phyloP scores from a whole-genome alignment of 2,329 filamentous ascomycete species.

The Salinomyces thailandicus region DNA sequence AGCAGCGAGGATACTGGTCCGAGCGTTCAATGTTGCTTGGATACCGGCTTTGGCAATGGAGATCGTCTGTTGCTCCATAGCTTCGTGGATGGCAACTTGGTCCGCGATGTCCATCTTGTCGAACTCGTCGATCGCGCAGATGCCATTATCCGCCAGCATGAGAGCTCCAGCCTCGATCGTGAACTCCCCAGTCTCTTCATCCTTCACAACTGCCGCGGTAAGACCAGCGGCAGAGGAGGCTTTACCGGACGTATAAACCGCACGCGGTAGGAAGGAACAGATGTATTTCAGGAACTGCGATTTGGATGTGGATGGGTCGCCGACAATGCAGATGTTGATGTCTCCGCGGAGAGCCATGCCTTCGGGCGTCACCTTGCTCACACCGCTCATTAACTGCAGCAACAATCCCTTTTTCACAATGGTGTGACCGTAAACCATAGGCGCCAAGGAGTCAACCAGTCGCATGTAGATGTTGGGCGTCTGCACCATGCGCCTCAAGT shows the following conservation, averaged over 20 bases:
- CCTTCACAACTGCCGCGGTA: conserved; percentile 92
- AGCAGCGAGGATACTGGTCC: conserved; percentile 88
- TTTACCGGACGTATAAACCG: conserved; percentile 96
- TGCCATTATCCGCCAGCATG: conserved; percentile 93
- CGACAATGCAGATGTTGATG: conserved; percentile 97
- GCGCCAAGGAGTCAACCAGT: conserved; percentile 84
- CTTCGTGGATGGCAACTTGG: conserved; percentile 98
- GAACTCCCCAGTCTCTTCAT: conserved; percentile 96
- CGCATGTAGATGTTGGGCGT: conserved; percentile 90
- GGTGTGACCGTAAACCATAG: conserved; percentile 94
- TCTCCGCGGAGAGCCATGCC: conserved; percentile 94
- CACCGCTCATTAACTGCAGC: conserved; percentile 90
- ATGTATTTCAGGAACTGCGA: conserved; percentile 98
- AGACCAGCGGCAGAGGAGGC: conserved; percentile 95
- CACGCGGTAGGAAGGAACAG: conserved; percentile 88
- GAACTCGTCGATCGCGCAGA: conserved; percentile 97
- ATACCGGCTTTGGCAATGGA: conserved; percentile 98
- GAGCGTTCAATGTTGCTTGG: conserved; percentile 90
- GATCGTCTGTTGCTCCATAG: conserved; percentile 99
- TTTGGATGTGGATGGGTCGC: conserved; percentile 93
- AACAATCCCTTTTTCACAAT: conserved; percentile 96
- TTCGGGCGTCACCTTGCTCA: conserved; percentile 82
- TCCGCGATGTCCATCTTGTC: conserved; percentile 99
- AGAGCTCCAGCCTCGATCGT: conserved; percentile 96
- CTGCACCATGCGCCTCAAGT: conserved; percentile 87